Base-by-base conservation (phyloP, 495 filamentous ascomycete species). In the Lepraria neglecta region DNA sequence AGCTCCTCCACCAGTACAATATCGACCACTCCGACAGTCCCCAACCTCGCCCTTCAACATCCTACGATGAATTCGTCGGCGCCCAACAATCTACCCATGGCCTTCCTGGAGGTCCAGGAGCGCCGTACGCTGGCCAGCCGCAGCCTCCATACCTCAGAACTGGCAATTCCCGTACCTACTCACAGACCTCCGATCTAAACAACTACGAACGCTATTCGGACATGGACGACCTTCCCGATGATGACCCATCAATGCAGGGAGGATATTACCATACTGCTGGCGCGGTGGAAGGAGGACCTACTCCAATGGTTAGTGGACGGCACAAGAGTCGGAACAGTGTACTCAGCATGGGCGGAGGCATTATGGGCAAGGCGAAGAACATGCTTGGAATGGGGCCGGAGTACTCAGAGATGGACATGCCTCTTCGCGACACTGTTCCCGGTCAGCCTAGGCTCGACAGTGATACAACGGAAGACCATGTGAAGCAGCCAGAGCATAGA, bases 401-500 rank as follows among this genome's bases (percentile, higher is more conserved):
- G 50, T 97, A 97, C 74, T 95, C 91, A 55, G 95, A 97, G 71
- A 97, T 99, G 95, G 92, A 99, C 68, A 79, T 97, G 43, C 95
- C 95, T 15, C 76, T 99, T 68, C 97, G 91, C 21, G 91, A 97
- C 66, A 73, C 87, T 21, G 81, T 88, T 46, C 79, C 78, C 42
- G 74, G 78, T 62, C 73, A 76, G 57, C 72, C 73, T 35, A 72
- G 76, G 51, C 54, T 69, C 45, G 74, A 76, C 50, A 71, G 61
- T 14, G 66, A 56, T 45, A 70, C 72, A 35, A 75, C 73, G 17
- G 67, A 75, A 24, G 66, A 70, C 19, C 63, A 67, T 50, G 42
- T 67, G 59, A 60, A 74, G 69, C 44, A 72, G 70, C 38, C 66
- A 58, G 68, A 73, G 38, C 77, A 72, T 33, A 89, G 85, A 75